Percentiles rank a stretch among this genome's conserved stretches.
Conservation (phyloP, 2,329 filamentous ascomycete genomes). For the Cucurbitaria berberidis region DNA sequence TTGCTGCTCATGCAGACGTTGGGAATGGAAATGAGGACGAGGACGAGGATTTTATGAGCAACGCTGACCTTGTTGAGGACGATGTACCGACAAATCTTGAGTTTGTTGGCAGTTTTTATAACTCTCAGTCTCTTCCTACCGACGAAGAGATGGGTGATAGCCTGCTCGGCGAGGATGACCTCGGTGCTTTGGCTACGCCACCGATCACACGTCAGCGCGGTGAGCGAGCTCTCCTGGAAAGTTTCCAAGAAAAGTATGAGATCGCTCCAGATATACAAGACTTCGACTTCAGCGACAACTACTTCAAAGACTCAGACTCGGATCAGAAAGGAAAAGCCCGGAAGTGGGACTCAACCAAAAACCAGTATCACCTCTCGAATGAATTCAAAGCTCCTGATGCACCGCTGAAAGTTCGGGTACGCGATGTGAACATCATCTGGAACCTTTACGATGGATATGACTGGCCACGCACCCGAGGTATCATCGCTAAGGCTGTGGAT, state of each 20-base stretch:
- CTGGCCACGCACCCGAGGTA: conserved; percentile 85
- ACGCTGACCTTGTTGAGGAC: conserved; percentile 49
- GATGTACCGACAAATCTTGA: conserved; percentile 49
- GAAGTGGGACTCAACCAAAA: conserved; percentile 79
- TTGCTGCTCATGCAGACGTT: conserved; percentile 56
- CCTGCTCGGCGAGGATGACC: conserved; percentile 50
- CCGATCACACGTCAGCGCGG: conserved; percentile 40
- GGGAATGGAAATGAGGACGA: conserved; percentile 58
- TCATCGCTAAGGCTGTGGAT: conserved; percentile 85
- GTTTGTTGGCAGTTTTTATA: conserved; percentile 64
- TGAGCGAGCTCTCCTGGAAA: conserved; percentile 53
- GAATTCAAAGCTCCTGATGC: conserved; percentile 66
- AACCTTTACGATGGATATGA: conserved; percentile 98
- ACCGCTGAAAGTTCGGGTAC: conserved; percentile 77
- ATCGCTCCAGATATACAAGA: conserved; percentile 64
- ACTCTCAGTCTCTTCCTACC: conserved; percentile 49
- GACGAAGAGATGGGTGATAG: conserved; percentile 52
- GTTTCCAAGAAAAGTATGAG: conserved; percentile 61
- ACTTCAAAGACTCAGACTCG: conserved; percentile 69
- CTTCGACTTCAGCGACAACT: conserved; percentile 78
- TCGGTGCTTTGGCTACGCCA: conserved; percentile 43
- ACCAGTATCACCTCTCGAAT: conserved; percentile 73
- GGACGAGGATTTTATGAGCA: conserved; percentile 46
- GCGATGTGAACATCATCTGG: conserved; percentile 94
- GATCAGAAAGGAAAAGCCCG: conserved; percentile 71